These are phyloP conservation scores for Waitea zeae DNA, from an alignment of 1,284 basidiomycete species.

Conservation along the genomic window DNA sequence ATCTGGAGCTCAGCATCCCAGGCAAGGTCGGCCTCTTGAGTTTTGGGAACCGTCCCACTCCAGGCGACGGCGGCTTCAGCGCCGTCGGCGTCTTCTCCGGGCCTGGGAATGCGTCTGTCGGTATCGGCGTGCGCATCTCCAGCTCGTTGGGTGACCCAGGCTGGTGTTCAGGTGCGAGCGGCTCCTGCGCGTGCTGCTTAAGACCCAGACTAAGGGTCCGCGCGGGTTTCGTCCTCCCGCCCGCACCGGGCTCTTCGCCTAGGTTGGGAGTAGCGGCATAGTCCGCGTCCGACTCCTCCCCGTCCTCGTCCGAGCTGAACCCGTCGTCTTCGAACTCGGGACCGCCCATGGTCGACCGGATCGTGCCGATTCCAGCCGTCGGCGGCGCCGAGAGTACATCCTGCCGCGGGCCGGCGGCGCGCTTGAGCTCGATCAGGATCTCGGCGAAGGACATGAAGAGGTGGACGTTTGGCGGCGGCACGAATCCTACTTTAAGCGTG, in stretches of 20 bases:
- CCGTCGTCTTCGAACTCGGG: conserved; percentile 63
- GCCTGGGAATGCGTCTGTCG: not conserved
- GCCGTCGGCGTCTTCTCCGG: conserved; percentile 1
- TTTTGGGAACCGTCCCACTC: not conserved
- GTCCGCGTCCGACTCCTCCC: conserved; percentile 17
- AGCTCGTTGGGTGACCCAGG: not conserved
- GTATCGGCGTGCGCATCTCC: not conserved
- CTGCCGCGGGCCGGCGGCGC: conserved; percentile 9
- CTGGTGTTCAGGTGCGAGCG: not conserved
- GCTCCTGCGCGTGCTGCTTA: no score
- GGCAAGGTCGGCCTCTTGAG: not conserved
- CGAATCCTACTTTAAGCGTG: conserved; percentile 65
- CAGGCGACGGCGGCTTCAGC: not conserved
- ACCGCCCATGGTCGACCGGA: conserved; percentile 44
- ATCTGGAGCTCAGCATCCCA: not conserved
- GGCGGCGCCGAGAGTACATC: conserved; percentile 42
- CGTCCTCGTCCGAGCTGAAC: conserved; percentile 37
- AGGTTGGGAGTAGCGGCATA: no score
- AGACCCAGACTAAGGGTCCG: no score
- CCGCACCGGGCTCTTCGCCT: not conserved
- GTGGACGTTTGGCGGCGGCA: conserved; percentile 25
- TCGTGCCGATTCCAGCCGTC: conserved; percentile 82
- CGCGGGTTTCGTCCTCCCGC: not conserved
- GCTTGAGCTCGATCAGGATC: conserved; percentile 47
- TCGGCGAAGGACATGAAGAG: conserved; percentile 27